Evolutionary conservation across 2,329 filamentous ascomycete species (phyloP), one percentile per base, ranked within the genome.

Genomic region (Biscogniauxia sp.): DNA sequence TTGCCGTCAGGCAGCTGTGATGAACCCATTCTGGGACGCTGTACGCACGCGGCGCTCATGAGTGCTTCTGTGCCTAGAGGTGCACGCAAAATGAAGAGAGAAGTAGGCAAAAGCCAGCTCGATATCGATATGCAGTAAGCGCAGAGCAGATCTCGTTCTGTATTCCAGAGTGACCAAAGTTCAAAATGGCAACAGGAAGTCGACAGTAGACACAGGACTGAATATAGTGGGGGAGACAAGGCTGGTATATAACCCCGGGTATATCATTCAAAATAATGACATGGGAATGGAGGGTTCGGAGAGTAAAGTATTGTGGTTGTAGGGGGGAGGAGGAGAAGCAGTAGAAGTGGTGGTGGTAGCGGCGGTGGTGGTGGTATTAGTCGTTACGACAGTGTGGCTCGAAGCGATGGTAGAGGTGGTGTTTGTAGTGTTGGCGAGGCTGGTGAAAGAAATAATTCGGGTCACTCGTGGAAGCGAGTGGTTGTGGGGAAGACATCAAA

Each of bases 11-110:
- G 78, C 73, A 81, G 80, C 76, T 82, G 82, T 76, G 78, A 80
- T 76, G 83, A 83, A 81, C 78, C 82, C 84, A 87, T 87, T 73
- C 77, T 84, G 73, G 79, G 80, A 79, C 75, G 79, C 72, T 82
- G 80, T 76, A 83, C 74, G 60, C 63, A 61, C 60, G 55, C 61
- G 69, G 79, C 82, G 70, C 85, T 82, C 84, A 86, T 86, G 79
- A 74, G 76, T 79, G 78, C 81, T 69, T 68, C 63, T 63, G 55
- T 66, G 59, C 51, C 52, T 41, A 19, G 55, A 45, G 37, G 25
- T 55, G 53, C 54, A n/a, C 55, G 60, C 55, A 58, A 58, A 64
- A 62, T 45, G 55, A 55, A 55, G 26, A 51, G 53, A 45, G 51
- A 54, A 54, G 51, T 53, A 51, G 54, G 58, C 23, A 52, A 15